Evolutionary conservation across 768 basidiomycete genomes (phyloP), one percentile per base, ranked within the genome.

Genomic region (Tricholoma flavovirens): DNA sequence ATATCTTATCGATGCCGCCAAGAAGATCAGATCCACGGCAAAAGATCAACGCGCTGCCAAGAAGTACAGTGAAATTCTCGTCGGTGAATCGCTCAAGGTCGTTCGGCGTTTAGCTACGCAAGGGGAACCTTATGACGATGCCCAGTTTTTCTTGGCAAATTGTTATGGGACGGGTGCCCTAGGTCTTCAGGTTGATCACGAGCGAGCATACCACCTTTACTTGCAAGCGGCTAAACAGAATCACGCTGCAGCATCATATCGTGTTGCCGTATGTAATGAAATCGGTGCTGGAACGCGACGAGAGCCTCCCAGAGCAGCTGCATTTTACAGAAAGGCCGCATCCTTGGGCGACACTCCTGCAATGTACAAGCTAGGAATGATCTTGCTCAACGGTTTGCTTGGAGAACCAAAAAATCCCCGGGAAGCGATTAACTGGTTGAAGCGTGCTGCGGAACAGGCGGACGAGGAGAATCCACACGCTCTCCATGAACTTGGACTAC

Each of bases 351-450:
- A 98, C 69, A 98, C 96, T 0, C 86, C 96, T 24, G 97, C 94
- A 3, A 99, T 98, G 97, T 98, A 97, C 77, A 98, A 98, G 71
- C 84, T 99, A n/a, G 94, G 94, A n/a, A 95, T 97, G 88, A 90
- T 98, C 60, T 79, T 97, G 29, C 78, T 98, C 19, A 83, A 90
- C 33, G 96, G 95, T 10, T 72, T 84, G 14, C 78, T 98, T 4
- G 88, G 85, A 22, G 92, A 95, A 69, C 83, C 79, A 55, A 85
- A 82, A 60, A 97, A 97, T 67, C 85, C 85, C 1, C 83, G 94
- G 30, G 97, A 99, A 67, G 95, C 94, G 5, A 83, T 96, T 61
- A 87, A 85, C 56, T 99, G 97, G 97, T 77, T 99, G 55, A 87
- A 88, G 62, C 83, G 94, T 21, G 97, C 97, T 1, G 95, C 94